phyloP scores from a whole-genome alignment of 2,329 filamentous ascomycete genomes.

The Clarireedia monteithiana region DNA sequence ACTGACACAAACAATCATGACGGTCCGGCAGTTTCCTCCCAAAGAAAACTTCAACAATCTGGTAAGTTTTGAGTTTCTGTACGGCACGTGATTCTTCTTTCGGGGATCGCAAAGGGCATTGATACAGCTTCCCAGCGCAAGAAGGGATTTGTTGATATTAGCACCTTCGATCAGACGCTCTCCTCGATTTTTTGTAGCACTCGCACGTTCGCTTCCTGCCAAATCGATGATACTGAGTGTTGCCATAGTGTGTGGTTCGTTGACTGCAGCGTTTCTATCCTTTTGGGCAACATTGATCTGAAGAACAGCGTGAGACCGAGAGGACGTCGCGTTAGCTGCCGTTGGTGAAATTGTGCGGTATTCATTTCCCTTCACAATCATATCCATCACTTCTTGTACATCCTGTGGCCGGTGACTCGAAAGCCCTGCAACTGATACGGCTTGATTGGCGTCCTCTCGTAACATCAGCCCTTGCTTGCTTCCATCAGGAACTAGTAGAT shows the following conservation, averaged over 20 bases:
- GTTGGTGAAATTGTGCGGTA: constrained; percentile 94
- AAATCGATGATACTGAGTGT: constrained; percentile 97
- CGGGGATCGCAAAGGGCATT: constrained; percentile 92
- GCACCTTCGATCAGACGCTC: constrained; percentile 87
- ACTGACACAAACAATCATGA: constrained; percentile 99
- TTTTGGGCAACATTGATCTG: constrained; percentile 96
- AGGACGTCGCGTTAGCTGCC: constrained; percentile 94
- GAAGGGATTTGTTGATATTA: constrained; percentile 98
- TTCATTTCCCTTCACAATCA: constrained; percentile 93
- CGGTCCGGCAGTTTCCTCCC: constrained; percentile 95
- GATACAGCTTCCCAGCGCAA: constrained; percentile 93
- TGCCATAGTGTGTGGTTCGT: constrained; percentile 95
- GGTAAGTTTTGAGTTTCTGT: constrained; percentile 95
- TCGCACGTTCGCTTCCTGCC: constrained; percentile 90
- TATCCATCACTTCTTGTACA: constrained; percentile 97
- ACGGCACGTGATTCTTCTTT: constrained; percentile 89
- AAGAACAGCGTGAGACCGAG: constrained; percentile 90
- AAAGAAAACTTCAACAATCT: constrained; percentile 93
- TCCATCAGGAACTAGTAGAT: constrained; percentile 78
- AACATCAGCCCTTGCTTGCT: constrained; percentile 79
- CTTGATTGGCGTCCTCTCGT: constrained; percentile 87
- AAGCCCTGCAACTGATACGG: constrained; percentile 82
- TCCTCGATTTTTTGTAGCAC: constrained; percentile 92
- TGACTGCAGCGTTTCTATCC: constrained; percentile 83
- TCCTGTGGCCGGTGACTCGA: constrained; percentile 87